Evolutionary conservation across 768 basidiomycete genomes (phyloP).

Genomic region (Lentinus brumalis): DNA sequence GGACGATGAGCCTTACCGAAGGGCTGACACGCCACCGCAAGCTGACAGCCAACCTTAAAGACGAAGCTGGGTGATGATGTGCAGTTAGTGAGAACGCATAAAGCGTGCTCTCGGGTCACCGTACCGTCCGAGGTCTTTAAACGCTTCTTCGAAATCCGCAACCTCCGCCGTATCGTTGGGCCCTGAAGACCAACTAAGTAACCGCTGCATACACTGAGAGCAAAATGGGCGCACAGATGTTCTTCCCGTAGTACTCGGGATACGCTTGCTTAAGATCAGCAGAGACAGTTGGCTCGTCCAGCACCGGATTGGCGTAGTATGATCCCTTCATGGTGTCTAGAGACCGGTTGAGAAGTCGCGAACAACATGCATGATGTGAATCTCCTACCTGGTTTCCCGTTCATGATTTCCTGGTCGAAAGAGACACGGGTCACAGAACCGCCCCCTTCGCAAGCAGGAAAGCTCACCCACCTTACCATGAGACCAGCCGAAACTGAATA

Average conservation of each 20-base stretch:
- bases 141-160: constrained; percentile 81
- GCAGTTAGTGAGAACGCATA: background rate
- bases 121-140: constrained; percentile 81
- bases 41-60: constrained; percentile 76
- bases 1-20: constrained; percentile 58
- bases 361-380: background rate
- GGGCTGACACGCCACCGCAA: constrained; percentile 88
- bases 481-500: constrained; percentile 88
- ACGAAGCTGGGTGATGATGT: constrained; percentile 55
- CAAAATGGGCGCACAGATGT: constrained; percentile 66
- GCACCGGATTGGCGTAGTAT: constrained; percentile 87
- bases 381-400: constrained; percentile 76
- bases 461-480: constrained; percentile 75
- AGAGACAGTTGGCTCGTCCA: constrained; percentile 66
- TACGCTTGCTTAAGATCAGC: constrained; percentile 54
- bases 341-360: background rate
- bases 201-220: background rate
- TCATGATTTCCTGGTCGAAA: constrained; percentile 82
- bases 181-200: constrained; percentile 46
- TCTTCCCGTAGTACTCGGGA: constrained; percentile 84
- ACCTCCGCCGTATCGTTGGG: constrained; percentile 62
- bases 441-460: background rate
- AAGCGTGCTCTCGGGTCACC: background rate
- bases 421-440: too few species aligned
- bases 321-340: constrained; percentile 87